phyloP scores from a whole-genome alignment of 371 early-diverging fungal species.

The Blakeslea trispora region DNA sequence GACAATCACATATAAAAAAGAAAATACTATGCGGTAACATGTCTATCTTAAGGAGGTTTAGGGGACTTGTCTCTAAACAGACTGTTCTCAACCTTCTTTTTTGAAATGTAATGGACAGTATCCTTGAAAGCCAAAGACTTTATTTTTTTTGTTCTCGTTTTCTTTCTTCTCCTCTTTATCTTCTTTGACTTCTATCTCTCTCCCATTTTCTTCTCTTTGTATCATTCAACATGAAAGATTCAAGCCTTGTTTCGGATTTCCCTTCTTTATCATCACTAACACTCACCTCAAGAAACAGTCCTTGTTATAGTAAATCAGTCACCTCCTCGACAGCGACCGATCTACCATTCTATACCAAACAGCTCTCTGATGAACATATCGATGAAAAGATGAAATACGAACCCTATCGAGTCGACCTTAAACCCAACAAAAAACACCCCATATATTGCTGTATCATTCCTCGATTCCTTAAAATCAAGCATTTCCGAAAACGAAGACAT shows the following conservation, averaged over 20 bases:
- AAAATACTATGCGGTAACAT: no score
- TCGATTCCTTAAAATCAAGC: not conserved
- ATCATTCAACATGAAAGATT: conserved; percentile 22
- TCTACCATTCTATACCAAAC: not conserved
- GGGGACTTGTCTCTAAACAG: no score
- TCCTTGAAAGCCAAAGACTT: no score
- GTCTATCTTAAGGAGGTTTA: no score
- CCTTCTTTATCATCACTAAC: conserved; percentile 21
- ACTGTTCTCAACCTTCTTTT: not conserved
- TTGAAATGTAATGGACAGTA: no score
- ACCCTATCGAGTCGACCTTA: no score
- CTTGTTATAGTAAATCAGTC: conserved; percentile 5
- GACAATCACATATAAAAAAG: no score
- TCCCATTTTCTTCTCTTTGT: not conserved
- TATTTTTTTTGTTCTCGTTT: not conserved
- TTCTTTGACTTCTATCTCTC: conserved; percentile 2
- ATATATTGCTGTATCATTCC: not conserved
- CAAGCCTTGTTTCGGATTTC: conserved; percentile 9
- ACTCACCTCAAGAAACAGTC: conserved; percentile 20
- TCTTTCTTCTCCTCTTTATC: conserved; percentile 5
- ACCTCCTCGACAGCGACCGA: not conserved
- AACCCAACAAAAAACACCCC: no score
- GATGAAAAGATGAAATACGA: not conserved
- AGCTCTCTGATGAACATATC: no score
- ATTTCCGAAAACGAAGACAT: not conserved